Percentiles rank a stretch among this genome's conserved stretches.
phyloP scores from a whole-genome alignment of 2,329 filamentous ascomycete species.

The Epichloe aotearoae region DNA sequence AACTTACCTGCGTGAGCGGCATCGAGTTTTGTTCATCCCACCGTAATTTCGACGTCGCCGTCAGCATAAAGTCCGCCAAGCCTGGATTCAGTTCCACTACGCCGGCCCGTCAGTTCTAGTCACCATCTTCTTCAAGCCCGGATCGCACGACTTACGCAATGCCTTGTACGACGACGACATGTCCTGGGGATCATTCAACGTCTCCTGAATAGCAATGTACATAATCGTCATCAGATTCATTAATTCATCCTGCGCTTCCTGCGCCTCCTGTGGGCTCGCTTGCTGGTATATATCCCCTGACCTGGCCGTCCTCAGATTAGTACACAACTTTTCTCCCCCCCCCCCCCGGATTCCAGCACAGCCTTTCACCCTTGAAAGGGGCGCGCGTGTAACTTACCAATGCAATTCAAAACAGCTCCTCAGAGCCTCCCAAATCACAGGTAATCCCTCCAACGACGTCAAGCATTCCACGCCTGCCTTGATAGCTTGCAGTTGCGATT shows the following conservation, averaged over 20 bases:
- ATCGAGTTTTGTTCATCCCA: constrained; percentile 56
- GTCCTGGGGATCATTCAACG: constrained; percentile 36
- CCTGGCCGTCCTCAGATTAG: constrained; percentile 19
- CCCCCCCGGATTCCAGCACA: not conserved
- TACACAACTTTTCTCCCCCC: not conserved
- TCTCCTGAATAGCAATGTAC: constrained; percentile 46
- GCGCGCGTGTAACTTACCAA: constrained; percentile 27
- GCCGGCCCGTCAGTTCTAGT: not conserved
- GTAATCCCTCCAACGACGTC: constrained; percentile 35
- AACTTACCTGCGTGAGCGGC: constrained; percentile 47
- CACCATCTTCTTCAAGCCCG: not conserved
- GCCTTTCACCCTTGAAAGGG: too few species aligned
- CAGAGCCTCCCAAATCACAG: constrained; percentile 37
- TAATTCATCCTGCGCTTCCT: constrained; percentile 46
- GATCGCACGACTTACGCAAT: constrained; percentile 30
- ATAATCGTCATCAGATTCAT: constrained; percentile 51
- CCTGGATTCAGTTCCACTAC: constrained; percentile 49
- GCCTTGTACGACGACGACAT: constrained; percentile 33
- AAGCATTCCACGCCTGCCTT: constrained; percentile 39
- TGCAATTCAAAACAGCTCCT: constrained; percentile 36
- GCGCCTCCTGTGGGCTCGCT: constrained; percentile 34
- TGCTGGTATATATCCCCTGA: constrained; percentile 32
- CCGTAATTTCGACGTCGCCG: constrained; percentile 52
- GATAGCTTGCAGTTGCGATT: constrained; percentile 46
- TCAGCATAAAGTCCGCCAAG: constrained; percentile 59